phyloP scores from a whole-genome alignment of 345 rosid species.

The Heritiera fomes region DNA sequence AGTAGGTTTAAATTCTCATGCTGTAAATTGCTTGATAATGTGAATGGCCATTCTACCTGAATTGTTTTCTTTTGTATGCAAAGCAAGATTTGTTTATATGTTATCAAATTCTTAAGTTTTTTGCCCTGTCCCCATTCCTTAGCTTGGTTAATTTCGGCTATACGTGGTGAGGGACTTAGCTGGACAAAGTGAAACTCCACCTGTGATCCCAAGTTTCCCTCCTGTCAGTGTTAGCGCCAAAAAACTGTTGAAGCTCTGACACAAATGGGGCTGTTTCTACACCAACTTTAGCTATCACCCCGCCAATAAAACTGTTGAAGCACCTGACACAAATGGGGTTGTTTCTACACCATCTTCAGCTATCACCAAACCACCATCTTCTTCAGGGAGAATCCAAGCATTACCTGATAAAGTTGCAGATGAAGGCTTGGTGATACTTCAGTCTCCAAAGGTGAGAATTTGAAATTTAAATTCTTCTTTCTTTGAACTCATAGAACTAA shows the following conservation, averaged over 20 bases:
- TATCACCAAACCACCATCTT: conserved; percentile 47
- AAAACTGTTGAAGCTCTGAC: conserved; percentile 26
- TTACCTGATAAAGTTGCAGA: conserved; percentile 67
- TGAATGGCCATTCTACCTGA: conserved; percentile 15
- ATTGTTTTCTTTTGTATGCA: neutral
- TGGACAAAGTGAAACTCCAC: conserved; percentile 40
- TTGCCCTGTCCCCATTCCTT: conserved; percentile 14
- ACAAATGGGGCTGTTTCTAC: conserved; percentile 55
- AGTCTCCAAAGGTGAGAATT: conserved; percentile 72
- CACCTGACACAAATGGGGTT: conserved; percentile 46
- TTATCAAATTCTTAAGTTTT: neutral
- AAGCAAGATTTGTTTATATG: neutral
- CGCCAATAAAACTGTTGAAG: conserved; percentile 23
- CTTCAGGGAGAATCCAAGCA: conserved; percentile 41
- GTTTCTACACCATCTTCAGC: conserved; percentile 58
- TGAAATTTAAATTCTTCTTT: conserved; percentile 10
- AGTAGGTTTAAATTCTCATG: conserved; percentile 24
- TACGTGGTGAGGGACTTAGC: conserved; percentile 55
- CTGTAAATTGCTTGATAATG: conserved; percentile 9
- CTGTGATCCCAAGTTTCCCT: conserved; percentile 37
- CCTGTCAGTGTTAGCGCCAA: conserved; percentile 30
- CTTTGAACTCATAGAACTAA: conserved; percentile 25
- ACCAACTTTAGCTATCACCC: conserved; percentile 58
- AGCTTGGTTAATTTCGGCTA: conserved; percentile 79
- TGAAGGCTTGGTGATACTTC: conserved; percentile 71